Evolutionary conservation across 106 monocot genomes (phyloP).

Genomic region (Phalaenopsis equestris): DNA sequence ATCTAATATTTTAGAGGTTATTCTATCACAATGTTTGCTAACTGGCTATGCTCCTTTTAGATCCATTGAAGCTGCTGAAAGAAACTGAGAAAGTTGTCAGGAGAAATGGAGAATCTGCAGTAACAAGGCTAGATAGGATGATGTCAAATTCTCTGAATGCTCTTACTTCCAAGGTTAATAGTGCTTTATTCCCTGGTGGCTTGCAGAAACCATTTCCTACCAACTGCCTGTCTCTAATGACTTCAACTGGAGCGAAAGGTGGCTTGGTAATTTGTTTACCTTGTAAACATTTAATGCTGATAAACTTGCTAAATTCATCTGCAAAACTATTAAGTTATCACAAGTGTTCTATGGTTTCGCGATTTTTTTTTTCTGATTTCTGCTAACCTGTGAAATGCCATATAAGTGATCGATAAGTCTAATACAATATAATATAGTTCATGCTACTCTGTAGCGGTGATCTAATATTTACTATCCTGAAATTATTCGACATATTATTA

Average conservation of each 20-base stretch:
- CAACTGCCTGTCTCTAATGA: conserved; percentile 97
- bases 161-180: conserved; percentile 69
- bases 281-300: background rate
- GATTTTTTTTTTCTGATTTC: background rate
- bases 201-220: conserved; percentile 59
- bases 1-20: background rate
- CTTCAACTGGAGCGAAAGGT: conserved; percentile 92
- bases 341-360: background rate
- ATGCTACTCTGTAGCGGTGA: too few relatives aligned
- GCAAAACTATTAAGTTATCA: background rate
- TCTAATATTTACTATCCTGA: too few relatives aligned
- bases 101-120: conserved; percentile 69
- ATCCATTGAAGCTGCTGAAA: conserved; percentile 45
- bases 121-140: conserved; percentile 57
- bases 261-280: conserved; percentile 41
- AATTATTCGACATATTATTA: too few relatives aligned
- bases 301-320: background rate
- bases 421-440: too few relatives aligned
- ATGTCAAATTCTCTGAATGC: conserved; percentile 76
- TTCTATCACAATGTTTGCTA: background rate
- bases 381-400: too few relatives aligned
- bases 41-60: conserved; percentile 17
- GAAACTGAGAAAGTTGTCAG: conserved; percentile 77
- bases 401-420: too few relatives aligned
- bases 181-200: conserved; percentile 59